Conservation (phyloP, 805 yeast species). For the Lipomyces yamanashiensis region DNA sequence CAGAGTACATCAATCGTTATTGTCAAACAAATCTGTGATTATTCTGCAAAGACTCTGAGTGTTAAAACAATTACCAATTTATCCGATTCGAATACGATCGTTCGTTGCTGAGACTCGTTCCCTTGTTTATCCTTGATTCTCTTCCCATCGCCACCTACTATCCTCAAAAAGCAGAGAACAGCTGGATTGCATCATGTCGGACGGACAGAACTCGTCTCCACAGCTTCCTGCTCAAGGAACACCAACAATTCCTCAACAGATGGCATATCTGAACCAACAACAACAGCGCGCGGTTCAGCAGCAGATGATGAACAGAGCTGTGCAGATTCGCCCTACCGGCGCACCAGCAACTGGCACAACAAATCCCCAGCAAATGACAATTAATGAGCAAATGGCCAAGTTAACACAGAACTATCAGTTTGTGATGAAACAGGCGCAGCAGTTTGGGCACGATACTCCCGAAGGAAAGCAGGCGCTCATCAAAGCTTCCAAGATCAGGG, state of each 20-base stretch:
- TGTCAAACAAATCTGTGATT: no score
- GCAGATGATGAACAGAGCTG: constrained; percentile 10
- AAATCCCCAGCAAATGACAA: background rate
- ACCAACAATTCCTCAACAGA: background rate
- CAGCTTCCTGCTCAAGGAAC: constrained; percentile 12
- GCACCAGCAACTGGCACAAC: background rate
- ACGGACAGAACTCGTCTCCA: constrained; percentile 14
- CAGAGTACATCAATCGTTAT: no score
- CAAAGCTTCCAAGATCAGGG: constrained; percentile 29
- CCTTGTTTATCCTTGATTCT: no score
- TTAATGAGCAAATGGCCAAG: constrained; percentile 29
- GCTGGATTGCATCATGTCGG: constrained; percentile 1
- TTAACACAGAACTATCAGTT: constrained; percentile 32
- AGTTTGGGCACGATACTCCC: constrained; percentile 28
- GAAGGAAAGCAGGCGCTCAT: constrained; percentile 26
- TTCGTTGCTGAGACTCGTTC: no score
- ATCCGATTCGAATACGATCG: no score
- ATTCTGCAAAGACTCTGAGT: no score
- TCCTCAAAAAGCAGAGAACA: no score
- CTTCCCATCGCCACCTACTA: no score
- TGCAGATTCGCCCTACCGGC: background rate
- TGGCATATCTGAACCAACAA: background rate
- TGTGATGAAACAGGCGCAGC: constrained; percentile 28
- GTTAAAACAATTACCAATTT: no score
- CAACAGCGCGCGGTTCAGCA: background rate